These are phyloP conservation scores for Chaetomium olivaceum DNA, from an alignment of 2,329 filamentous ascomycete genomes.

Conservation along the genomic window DNA sequence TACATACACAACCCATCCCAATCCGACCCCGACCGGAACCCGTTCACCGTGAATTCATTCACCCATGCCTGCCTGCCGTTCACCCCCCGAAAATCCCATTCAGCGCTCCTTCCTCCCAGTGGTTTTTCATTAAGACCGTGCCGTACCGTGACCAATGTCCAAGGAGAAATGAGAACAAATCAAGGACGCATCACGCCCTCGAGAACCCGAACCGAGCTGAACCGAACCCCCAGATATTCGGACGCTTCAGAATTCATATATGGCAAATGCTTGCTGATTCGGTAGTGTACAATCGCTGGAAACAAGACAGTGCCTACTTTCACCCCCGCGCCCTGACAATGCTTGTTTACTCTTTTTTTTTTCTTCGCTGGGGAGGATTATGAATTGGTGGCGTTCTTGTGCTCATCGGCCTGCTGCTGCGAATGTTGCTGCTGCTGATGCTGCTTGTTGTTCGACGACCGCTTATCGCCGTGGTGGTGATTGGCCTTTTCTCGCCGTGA, in stretches of 20 bases:
- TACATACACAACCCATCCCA: neutral
- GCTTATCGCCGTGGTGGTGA: constrained; percentile 44
- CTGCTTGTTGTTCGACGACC: constrained; percentile 38
- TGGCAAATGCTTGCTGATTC: constrained; percentile 24
- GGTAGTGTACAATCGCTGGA: constrained; percentile 23
- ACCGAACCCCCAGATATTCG: neutral
- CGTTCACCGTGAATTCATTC: neutral
- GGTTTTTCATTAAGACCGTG: constrained; percentile 14
- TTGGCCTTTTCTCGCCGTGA: constrained; percentile 80
- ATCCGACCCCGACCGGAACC: neutral
- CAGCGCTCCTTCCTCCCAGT: constrained; percentile 18
- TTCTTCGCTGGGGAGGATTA: neutral
- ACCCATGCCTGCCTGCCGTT: neutral
- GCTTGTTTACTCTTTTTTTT: neutral
- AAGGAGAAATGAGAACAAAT: constrained; percentile 10
- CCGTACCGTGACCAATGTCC: constrained; percentile 9
- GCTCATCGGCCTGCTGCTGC: constrained; percentile 27
- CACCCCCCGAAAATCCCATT: constrained; percentile 1
- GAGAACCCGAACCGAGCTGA: neutral
- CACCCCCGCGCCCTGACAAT: neutral
- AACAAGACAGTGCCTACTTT: neutral
- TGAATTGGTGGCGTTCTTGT: constrained; percentile 24
- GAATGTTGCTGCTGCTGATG: constrained; percentile 32
- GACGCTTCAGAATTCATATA: constrained; percentile 15
- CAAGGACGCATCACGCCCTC: constrained; percentile 1